Base-by-base conservation (phyloP, 2,329 filamentous ascomycete species). In the Colletotrichum lupini region DNA sequence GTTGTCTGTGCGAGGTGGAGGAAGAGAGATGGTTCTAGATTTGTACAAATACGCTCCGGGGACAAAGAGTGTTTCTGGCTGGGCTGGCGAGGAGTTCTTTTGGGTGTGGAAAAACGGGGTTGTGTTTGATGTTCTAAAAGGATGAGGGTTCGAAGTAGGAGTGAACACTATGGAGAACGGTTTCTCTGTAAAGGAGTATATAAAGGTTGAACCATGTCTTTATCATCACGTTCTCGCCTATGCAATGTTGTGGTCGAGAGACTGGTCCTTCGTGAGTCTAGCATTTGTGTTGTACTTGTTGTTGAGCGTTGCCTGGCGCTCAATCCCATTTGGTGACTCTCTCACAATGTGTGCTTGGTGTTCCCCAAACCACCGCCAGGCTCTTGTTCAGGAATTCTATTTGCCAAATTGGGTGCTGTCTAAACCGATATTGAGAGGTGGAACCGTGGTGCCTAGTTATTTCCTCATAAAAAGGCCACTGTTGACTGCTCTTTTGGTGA, bases 91-190 rank as follows among this genome's bases (percentile, higher is more conserved):
- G 24, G 49, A 53, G 26, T 52, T 42, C 26, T 57, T 19, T 4
- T 24, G 4, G 24, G 62, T 32, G 9, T 42, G 35, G 62, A 24
- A 32, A 35, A 56, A 52, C 35, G 30, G 30, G 62, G 6, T 46
- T 46, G 37, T 1, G 16, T 19, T 1, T n/a, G 1, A 46, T n/a
- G 42, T n/a, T 46, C 1, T 8, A 0, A n/a, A 0, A 46, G 42
- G 0, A 46, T 46, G 42, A 5, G 42, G 7, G 0, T 19, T 5
- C 37, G 2, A 16, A 5, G 37, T n/a, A 0, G 42, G 32, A 28
- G 1, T 5, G 22, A 19, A 22, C 19, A 4, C 12, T n/a, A 56
- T 46, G 1, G 46, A 11, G 12, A 6, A 32, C 0, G 42, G 8
- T 19, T 8, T 49, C 42, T 22, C 19, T 49, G 42, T 3, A n/a